A percentile compares a stretch with the other conserved stretches of the same genome.
These are phyloP conservation scores for Xylaria sp. DNA, from an alignment of 2,329 filamentous ascomycete genomes.

Conservation along the genomic window DNA sequence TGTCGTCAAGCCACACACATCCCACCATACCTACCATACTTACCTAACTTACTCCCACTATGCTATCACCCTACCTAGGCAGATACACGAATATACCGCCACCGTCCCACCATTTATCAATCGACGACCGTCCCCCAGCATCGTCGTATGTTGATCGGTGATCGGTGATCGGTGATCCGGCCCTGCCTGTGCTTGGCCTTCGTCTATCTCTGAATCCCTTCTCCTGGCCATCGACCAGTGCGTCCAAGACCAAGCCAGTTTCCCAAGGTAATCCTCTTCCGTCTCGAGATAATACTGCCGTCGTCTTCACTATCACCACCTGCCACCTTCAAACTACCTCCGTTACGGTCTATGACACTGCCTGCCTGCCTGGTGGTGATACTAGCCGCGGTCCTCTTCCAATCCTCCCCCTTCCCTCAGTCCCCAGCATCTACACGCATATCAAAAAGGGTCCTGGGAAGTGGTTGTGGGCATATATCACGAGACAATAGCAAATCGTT, in stretches of 20 bases:
- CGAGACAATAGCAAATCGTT: slow-evolving; percentile 18
- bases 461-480: background rate
- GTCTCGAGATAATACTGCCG: background rate
- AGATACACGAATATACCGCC: background rate
- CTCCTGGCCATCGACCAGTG: slow-evolving; percentile 14
- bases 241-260: background rate
- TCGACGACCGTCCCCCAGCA: background rate
- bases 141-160: slow-evolving; percentile 22
- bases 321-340: background rate
- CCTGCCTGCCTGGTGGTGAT: background rate
- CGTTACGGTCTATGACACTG: slow-evolving; percentile 1
- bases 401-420: background rate
- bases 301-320: slow-evolving; percentile 2
- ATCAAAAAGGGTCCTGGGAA: background rate
- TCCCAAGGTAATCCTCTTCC: slow-evolving; percentile 11
- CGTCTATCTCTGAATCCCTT: slow-evolving; percentile 12
- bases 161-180: slow-evolving; percentile 7
- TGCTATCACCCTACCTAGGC: background rate
- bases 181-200: slow-evolving; percentile 10
- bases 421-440: background rate
- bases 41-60: background rate
- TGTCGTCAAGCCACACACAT: slow-evolving; percentile 15
- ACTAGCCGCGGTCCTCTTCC: slow-evolving; percentile 4
- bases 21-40: background rate
- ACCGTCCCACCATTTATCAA: background rate